Conservation (phyloP, 345 rosid genomes). For the Heritiera fomes region DNA sequence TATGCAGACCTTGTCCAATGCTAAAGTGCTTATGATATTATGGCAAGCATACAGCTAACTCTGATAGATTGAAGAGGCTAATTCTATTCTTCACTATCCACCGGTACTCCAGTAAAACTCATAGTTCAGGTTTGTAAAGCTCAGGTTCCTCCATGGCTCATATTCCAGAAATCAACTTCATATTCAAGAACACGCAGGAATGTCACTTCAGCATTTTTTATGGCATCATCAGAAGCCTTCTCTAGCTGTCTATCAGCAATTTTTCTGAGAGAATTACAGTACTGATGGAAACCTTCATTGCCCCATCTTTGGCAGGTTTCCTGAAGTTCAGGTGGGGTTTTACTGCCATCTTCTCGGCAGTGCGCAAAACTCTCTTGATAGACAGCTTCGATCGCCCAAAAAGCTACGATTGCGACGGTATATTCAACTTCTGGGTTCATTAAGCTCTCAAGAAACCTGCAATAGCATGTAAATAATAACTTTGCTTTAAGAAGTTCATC, state of each 20-base stretch:
- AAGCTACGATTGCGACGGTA: conserved; percentile 52
- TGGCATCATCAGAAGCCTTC: conserved; percentile 48
- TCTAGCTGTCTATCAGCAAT: conserved; percentile 54
- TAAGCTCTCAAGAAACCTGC: conserved; percentile 64
- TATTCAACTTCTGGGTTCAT: conserved; percentile 58
- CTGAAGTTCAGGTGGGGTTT: conserved; percentile 48
- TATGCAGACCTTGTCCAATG: background rate
- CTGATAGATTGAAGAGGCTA: background rate
- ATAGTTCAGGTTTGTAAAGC: background rate
- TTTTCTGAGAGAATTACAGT: conserved; percentile 52
- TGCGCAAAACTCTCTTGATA: conserved; percentile 81
- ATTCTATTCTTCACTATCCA: background rate
- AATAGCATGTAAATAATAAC: background rate
- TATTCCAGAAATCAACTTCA: conserved; percentile 80
- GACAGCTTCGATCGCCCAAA: conserved; percentile 80
- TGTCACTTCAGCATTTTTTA: conserved; percentile 49
- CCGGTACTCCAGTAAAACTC: no score
- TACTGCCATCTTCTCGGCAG: conserved; percentile 63
- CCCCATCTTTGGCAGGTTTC: conserved; percentile 90
- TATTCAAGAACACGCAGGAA: conserved; percentile 58
- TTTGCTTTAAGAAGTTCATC: background rate
- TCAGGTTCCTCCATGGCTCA: conserved; percentile 49
- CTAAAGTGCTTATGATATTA: background rate
- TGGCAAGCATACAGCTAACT: background rate
- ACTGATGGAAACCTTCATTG: conserved; percentile 53